phyloP scores from a whole-genome alignment of 495 filamentous ascomycete species.

The Hapsidospora chrysogenum region DNA sequence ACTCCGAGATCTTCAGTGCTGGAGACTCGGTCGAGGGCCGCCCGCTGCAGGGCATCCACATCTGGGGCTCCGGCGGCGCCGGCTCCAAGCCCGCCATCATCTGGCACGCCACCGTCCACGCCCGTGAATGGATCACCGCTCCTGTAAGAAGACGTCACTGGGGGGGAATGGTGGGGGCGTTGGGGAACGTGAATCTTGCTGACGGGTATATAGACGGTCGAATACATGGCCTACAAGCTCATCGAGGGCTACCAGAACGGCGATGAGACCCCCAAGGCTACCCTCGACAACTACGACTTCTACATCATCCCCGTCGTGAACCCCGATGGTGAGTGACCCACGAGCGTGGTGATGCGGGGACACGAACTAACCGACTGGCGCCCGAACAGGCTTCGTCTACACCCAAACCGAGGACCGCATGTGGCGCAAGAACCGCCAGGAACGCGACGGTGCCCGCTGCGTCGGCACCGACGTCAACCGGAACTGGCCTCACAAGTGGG shows the following conservation, averaged over 20 bases:
- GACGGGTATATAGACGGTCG: constrained; percentile 17
- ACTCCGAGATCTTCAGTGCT: constrained; percentile 34
- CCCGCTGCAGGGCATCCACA: constrained; percentile 39
- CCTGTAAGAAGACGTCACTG: constrained; percentile 10
- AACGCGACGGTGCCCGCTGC: constrained; percentile 22
- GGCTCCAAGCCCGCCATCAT: constrained; percentile 39
- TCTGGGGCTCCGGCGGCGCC: constrained; percentile 36
- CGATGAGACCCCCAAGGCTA: constrained; percentile 20
- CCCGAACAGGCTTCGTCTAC: constrained; percentile 43
- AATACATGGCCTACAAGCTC: constrained; percentile 40
- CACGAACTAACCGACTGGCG: background rate
- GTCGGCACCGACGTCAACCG: constrained; percentile 46
- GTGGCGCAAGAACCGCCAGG: constrained; percentile 49
- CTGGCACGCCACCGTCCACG: constrained; percentile 46
- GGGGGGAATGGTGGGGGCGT: no score
- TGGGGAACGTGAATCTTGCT: constrained; percentile 2
- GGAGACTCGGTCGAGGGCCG: constrained; percentile 34
- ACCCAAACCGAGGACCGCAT: constrained; percentile 39
- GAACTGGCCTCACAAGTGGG: constrained; percentile 43
- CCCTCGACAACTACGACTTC: constrained; percentile 44
- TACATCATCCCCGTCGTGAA: constrained; percentile 47
- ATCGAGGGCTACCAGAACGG: constrained; percentile 23
- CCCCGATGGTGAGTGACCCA: constrained; percentile 31
- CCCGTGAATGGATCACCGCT: constrained; percentile 46
- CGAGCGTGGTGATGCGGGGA: background rate